Evolutionary conservation across 257 asterid genomes (phyloP).

Genomic region (Dorcoceras hygrometricum): DNA sequence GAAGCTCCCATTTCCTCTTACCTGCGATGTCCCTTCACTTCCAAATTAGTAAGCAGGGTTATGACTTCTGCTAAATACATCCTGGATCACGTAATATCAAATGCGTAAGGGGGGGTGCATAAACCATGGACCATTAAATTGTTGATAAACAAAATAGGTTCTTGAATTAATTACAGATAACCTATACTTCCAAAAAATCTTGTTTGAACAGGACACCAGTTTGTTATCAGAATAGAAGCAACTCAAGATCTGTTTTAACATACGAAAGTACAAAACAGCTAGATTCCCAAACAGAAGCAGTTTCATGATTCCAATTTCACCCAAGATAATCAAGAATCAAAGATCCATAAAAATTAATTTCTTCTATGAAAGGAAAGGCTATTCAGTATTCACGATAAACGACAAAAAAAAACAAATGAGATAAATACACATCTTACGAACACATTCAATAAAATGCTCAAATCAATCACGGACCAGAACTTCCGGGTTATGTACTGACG

Average conservation of each 20-base stretch:
- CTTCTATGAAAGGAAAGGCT: not conserved
- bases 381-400: not conserved
- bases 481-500: not conserved
- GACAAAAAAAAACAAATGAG: not conserved
- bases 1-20: conserved; percentile 69
- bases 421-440: too few species aligned
- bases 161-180: not conserved
- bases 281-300: not conserved
- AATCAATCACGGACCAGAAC: not conserved
- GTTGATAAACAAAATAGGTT: not conserved
- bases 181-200: not conserved
- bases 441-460: not conserved
- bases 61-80: conserved; percentile 16
- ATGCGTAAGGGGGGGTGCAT: not conserved
- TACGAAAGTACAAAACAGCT: too few species aligned
- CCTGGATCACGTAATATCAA: conserved; percentile 16
- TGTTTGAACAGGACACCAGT: not conserved
- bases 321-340: not conserved
- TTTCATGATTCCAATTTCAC: not conserved
- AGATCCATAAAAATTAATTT: not conserved
- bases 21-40: not conserved
- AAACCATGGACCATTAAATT: not conserved
- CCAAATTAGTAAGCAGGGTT: conserved; percentile 16
- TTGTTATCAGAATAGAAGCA: not conserved
- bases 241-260: not conserved